Evolutionary conservation across 78 protist species (phyloP), one percentile per base, ranked within the genome.

Genomic region (Dictyostelium capitatum): DNA sequence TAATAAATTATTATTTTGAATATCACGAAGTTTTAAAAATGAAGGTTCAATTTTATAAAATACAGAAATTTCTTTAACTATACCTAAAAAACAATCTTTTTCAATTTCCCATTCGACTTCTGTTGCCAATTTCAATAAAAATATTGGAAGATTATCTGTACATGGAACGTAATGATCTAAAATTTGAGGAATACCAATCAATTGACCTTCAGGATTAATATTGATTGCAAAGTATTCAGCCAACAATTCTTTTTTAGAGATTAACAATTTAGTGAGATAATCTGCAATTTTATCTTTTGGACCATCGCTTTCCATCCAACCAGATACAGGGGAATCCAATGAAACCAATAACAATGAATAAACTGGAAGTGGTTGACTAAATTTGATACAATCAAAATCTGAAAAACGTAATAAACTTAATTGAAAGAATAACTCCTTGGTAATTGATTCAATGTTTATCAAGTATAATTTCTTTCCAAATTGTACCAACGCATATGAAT

Each of bases 31-130:
- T 73, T 37, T 37, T 30, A 74, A 30, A 82, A 79, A 19, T 6
- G 93, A 53, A 19, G 93, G 72, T 62, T 74, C 84, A 28, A 92
- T 20, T 77, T 82, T 62, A 59, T 92, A 96, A 62, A 96, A 85
- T 1, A 32, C 4, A 12, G 93, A 54, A 17, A 96, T 70, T 43
- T 82, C 90, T 48, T 59, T 64, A 5, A 96, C 74, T 15, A 96
- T 70, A 11, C 75, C 53, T 6, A 77, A 48, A 10, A 96, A 94
- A 92, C 96, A 96, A 41, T 90, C 87, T 50, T 80, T 62, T 80
- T 96, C 97, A 41, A 25, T 79, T 46, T 59, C 67, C 97, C 97
- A 96, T 54, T 95, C 95, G 1, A 96, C 97, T 19, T 90, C 95
- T 0, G 80, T 41, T 3, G 95, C 93, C 74, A 96, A 74, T 28